These are phyloP conservation scores for Tetrastigma voinierianum DNA, from an alignment of 164 flowering plant species.

Conservation along the genomic window DNA sequence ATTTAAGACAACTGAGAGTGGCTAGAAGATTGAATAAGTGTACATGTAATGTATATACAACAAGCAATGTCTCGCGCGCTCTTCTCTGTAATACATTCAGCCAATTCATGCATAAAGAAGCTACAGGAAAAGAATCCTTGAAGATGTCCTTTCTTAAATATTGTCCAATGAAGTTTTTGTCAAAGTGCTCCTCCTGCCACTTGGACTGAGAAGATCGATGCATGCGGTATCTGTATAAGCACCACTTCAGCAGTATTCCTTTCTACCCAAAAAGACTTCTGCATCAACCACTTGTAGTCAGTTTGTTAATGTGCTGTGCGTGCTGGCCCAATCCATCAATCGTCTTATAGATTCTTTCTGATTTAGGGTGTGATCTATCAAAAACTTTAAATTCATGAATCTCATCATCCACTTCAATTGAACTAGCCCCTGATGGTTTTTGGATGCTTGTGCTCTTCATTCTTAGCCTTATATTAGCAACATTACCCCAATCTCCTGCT, in stretches of 20 bases:
- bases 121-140: neutral
- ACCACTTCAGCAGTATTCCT: neutral
- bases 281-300: constrained; percentile 18
- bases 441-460: constrained; percentile 45
- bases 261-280: neutral
- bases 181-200: neutral
- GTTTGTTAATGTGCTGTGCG: constrained; percentile 45
- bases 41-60: constrained; percentile 1
- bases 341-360: constrained; percentile 58
- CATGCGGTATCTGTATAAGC: no score
- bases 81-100: neutral
- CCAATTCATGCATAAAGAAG: neutral
- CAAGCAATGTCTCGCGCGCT: neutral
- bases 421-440: constrained; percentile 65
- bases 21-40: neutral
- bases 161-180: neutral
- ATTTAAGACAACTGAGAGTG: neutral
- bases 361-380: constrained; percentile 55
- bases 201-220: no score
- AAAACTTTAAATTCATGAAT: constrained; percentile 65
- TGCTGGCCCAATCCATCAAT: constrained; percentile 47
- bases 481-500: constrained; percentile 61
- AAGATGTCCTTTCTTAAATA: neutral
- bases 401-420: constrained; percentile 54
- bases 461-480: constrained; percentile 44